Base-by-base conservation (phyloP, 2,329 filamentous ascomycete species). In the Elsinoe fawcettii region DNA sequence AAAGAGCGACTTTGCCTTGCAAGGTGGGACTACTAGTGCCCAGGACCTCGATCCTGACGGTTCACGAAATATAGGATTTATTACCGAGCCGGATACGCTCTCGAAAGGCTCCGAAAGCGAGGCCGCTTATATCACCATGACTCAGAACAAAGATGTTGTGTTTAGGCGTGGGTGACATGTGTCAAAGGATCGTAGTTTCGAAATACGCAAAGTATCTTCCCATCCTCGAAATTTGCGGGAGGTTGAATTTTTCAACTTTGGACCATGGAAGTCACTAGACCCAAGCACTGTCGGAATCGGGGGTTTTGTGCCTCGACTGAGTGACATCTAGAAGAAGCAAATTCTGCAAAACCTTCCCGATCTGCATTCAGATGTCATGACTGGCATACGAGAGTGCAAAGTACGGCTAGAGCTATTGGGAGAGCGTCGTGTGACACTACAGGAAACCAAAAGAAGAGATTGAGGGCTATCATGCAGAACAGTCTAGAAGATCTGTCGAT, bases 401-500 rank as follows among this genome's bases (percentile, higher is more conserved):
- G 46, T 34, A 11, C 39, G 37, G 37, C 18, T 43, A 20, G 5
- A 43, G 37, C 37, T 7, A n/a, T 20, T 43, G 14, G 37, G 37
- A 5, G 37, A 43, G 14, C 37, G 6, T 20, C 14, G 37, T 7
- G 18, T n/a, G 14, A 43, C 37, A 20, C 37, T 43, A 43, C 37
- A 43, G 37, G 37, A 43, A 20, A 59, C 5, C 51, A 70, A 30
- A 62, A 66, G 36, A 76, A 73, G 36, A 74, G 80, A 0, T 69
- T 84, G 3, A 73, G 81, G 0, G 79, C 80, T 0, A 70, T 78
- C 0, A 67, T 82, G 1, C 80, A 83, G 57, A 76, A 78, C 39
- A 64, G 73, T 1, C 74, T 77, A 46, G 59, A 66, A 0, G 65
- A 69, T 0, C 84, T 84, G 58, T 68, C 74, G 0, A 61, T 71